Conservation (phyloP, 2,329 filamentous ascomycete species). For the Hypoxylon sp. region DNA sequence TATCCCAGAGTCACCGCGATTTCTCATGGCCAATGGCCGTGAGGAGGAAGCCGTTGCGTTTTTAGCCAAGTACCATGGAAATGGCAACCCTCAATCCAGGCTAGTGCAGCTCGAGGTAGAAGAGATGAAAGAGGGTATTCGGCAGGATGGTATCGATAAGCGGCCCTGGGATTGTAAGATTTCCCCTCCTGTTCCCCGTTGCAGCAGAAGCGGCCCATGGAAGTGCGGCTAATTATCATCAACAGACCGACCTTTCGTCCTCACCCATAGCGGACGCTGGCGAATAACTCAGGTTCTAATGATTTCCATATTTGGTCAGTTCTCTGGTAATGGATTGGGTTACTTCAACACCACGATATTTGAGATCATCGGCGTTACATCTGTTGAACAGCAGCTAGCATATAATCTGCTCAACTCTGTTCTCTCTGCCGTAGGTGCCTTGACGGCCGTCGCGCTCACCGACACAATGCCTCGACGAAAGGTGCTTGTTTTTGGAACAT, state of each 20-base stretch:
- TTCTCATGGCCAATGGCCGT: conserved; percentile 59
- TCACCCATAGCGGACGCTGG: conserved; percentile 63
- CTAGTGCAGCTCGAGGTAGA: conserved; percentile 60
- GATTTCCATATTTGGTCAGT: conserved; percentile 67
- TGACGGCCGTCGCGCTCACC: conserved; percentile 60
- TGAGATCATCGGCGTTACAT: conserved; percentile 57
- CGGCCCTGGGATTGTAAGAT: conserved; percentile 62
- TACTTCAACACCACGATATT: conserved; percentile 67
- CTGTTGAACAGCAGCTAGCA: conserved; percentile 58
- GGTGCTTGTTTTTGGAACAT: conserved; percentile 62
- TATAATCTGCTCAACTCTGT: conserved; percentile 65
- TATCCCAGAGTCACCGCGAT: conserved; percentile 61
- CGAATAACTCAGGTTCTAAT: conserved; percentile 64
- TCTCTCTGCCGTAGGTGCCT: conserved; percentile 62
- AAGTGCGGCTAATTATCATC: background rate
- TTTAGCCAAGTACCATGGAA: conserved; percentile 61
- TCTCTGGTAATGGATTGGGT: conserved; percentile 65
- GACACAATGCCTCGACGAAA: conserved; percentile 64
- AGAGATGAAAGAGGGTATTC: conserved; percentile 62
- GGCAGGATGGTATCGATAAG: conserved; percentile 63
- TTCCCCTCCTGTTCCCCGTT: background rate
- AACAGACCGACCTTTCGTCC: conserved; percentile 61
- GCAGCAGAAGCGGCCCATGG: too few species aligned
- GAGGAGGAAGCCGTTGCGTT: conserved; percentile 60
- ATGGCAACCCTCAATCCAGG: conserved; percentile 57